Base-by-base conservation (phyloP, 371 early-diverging fungal species). In the Coemansia sp. region DNA sequence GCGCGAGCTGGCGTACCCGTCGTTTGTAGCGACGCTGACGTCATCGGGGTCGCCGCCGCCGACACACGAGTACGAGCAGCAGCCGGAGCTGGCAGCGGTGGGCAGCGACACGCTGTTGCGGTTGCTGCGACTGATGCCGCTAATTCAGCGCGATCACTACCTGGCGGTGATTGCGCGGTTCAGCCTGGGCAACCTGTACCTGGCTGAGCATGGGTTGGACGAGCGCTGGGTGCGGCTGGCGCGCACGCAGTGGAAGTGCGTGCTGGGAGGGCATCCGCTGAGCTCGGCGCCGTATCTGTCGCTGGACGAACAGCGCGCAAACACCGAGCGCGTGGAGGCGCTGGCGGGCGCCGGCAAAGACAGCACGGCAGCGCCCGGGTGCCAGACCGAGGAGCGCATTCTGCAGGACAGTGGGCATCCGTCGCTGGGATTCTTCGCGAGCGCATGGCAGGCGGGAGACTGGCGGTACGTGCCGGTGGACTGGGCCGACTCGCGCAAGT, bases 1-100 rank as follows among this genome's bases (percentile, higher is more conserved):
- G 54, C 80, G 84, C 29, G 83, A 85, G 64, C 63, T 77, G 48
- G 79, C 81, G 1, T 53, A 54, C 33, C 69, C 72, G 46, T 55
- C 67, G 29, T 43, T 40, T 46, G 33, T 39, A 16, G 16, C 46
- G 2, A 46, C 59, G 18, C 8, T 44, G 46, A 18, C 46, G 3
- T 44, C 46, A 5, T 44, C 46, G 46, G 46, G 46, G 16, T n/a
- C 34, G 29, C 48, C 33, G 31, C 44, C 40, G 9, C 6, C n/a
- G 8, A 31, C 7, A 4, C 18, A 32, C 31, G 44, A 56, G 29
- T 34, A 50, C 55, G 38, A 12, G 3, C 14, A 33, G 12, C 18
- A 12, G 37, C 63, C 59, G 0, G 57, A 46, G 37, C 53, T 66
- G 32, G 51, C 43, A 0, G 32, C 50, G 10, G 42, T 60, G 5